Conservation (phyloP, 2,329 filamentous ascomycete species). For the Apiospora hydei region DNA sequence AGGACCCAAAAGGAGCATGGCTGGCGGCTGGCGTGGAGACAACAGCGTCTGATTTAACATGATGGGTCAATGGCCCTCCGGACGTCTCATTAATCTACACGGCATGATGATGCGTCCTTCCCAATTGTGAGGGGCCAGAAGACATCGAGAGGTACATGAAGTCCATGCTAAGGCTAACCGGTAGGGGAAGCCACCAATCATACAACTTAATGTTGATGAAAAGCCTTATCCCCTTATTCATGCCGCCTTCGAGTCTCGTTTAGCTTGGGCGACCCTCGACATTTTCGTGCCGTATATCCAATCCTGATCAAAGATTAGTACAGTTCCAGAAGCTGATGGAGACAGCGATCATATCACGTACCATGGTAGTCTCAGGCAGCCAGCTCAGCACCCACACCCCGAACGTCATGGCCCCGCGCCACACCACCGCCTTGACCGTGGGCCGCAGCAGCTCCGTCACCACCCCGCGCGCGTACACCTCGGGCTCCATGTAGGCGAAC, state of each 20-base stretch:
- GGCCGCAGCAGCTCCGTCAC: not conserved
- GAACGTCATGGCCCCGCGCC: constrained; percentile 33
- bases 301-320: not conserved
- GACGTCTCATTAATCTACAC: too few relatives aligned
- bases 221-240: too few relatives aligned
- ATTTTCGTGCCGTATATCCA: not conserved
- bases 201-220: too few relatives aligned
- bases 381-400: constrained; percentile 37
- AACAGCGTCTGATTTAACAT: too few relatives aligned
- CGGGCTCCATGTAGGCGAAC: not conserved
- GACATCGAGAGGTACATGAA: too few relatives aligned
- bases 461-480: constrained; percentile 7
- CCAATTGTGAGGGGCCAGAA: too few relatives aligned
- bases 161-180: too few relatives aligned
- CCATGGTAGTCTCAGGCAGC: constrained; percentile 26
- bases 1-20: not conserved
- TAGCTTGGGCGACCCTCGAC: not conserved
- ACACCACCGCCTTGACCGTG: constrained; percentile 34
- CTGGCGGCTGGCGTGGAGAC: too few relatives aligned
- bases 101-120: too few relatives aligned
- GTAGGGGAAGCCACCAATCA: too few relatives aligned
- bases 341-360: not conserved
- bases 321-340: not conserved
- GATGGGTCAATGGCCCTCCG: too few relatives aligned
- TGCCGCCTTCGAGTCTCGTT: not conserved